Conservation (phyloP, 345 rosid species). For the Pelargonium nanum region DNA sequence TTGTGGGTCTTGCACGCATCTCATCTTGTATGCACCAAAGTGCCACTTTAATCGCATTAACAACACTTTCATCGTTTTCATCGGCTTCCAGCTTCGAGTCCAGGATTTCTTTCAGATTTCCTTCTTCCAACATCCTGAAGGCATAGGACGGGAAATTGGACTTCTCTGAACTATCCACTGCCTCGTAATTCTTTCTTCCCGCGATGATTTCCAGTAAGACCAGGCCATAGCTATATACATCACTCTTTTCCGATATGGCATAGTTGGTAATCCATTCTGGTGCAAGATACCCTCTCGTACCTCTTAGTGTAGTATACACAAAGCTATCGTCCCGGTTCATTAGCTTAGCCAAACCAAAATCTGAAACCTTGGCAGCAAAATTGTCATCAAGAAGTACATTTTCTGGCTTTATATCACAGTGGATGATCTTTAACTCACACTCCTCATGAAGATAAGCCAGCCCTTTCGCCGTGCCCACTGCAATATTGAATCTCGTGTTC, state of each 20-base stretch:
- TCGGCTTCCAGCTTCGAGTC: conserved; percentile 27
- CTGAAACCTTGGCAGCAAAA: conserved; percentile 36
- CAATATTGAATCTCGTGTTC: conserved; percentile 34
- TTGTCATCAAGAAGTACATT: conserved; percentile 40
- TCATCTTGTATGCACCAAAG: conserved; percentile 51
- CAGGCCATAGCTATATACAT: conserved; percentile 47
- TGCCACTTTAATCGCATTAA: conserved; percentile 34
- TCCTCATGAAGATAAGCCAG: conserved; percentile 45
- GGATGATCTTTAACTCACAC: conserved; percentile 39
- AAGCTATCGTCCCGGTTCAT: conserved; percentile 40
- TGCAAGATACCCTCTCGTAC: conserved; percentile 56
- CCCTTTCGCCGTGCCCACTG: conserved; percentile 36
- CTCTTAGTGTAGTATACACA: conserved; percentile 36
- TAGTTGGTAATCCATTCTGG: conserved; percentile 52
- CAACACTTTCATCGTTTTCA: conserved; percentile 18
- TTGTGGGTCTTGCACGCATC: conserved; percentile 37
- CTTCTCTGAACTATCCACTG: conserved; percentile 22
- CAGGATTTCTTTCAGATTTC: conserved; percentile 22
- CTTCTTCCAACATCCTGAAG: conserved; percentile 43
- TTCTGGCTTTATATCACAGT: conserved; percentile 42
- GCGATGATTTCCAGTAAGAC: conserved; percentile 47
- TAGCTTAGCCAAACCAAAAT: conserved; percentile 43
- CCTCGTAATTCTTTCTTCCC: conserved; percentile 37
- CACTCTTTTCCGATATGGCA: conserved; percentile 43
- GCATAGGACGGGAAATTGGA: conserved; percentile 35